Evolutionary conservation across 129 eudicot species (phyloP).

Genomic region (Escallonia rubra): DNA sequence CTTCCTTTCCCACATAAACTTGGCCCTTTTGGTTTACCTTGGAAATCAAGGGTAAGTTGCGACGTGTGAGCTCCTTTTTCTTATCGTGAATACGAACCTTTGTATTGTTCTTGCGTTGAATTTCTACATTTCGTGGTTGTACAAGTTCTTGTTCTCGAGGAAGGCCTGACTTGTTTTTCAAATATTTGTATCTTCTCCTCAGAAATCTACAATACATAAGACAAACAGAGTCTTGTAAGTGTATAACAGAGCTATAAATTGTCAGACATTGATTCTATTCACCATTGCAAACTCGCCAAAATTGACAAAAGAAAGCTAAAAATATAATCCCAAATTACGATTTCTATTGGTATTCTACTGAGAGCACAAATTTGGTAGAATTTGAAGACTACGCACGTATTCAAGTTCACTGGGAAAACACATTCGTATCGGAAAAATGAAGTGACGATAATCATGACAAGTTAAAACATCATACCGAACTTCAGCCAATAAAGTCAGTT

Average conservation of each 20-base stretch:
- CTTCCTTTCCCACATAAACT: constrained; percentile 34
- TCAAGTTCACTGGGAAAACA: background rate
- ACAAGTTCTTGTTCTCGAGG: constrained; percentile 22
- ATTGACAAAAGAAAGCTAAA: too few species aligned
- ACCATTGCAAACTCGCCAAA: too few species aligned
- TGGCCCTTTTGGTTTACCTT: constrained; percentile 30
- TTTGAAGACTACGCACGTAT: too few species aligned
- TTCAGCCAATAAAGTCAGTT: constrained; percentile 59
- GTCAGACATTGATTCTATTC: too few species aligned
- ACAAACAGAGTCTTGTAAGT: background rate
- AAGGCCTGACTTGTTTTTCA: constrained; percentile 26
- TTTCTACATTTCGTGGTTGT: constrained; percentile 23
- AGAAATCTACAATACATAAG: constrained; percentile 41
- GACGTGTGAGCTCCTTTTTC: constrained; percentile 26
- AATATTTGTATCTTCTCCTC: constrained; percentile 34
- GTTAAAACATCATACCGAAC: constrained; percentile 46
- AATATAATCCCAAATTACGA: too few species aligned
- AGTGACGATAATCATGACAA: background rate
- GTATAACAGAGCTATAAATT: background rate
- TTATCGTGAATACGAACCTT: constrained; percentile 19
- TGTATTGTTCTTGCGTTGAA: constrained; percentile 17
- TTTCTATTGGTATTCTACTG: too few species aligned
- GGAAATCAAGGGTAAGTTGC: constrained; percentile 31
- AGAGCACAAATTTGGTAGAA: too few species aligned
- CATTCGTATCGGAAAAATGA: background rate